phyloP scores from a whole-genome alignment of 2,329 filamentous ascomycete genomes.

The Zasmidium cellare region DNA sequence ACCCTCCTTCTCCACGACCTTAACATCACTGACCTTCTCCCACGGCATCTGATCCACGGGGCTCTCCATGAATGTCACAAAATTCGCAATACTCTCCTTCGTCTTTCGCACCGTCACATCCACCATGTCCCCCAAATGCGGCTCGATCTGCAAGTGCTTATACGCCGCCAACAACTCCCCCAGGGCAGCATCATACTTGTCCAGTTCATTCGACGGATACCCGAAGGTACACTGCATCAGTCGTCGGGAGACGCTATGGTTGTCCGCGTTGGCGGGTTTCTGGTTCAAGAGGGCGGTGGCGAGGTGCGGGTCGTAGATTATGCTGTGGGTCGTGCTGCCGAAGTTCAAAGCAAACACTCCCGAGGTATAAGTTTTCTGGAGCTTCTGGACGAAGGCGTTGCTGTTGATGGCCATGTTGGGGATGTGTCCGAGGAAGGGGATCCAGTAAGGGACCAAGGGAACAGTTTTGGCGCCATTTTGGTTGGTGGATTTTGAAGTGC shows the following conservation, averaged over 20 bases:
- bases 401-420: constrained; percentile 50
- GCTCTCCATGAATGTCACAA: constrained; percentile 61
- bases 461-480: constrained; percentile 26
- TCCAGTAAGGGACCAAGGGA: constrained; percentile 56
- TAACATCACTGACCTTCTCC: constrained; percentile 56
- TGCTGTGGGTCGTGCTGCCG: constrained; percentile 50
- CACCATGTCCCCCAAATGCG: constrained; percentile 46
- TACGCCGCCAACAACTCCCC: constrained; percentile 36
- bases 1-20: constrained; percentile 40
- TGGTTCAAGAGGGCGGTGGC: constrained; percentile 42
- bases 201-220: constrained; percentile 37
- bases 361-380: constrained; percentile 40
- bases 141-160: constrained; percentile 49
- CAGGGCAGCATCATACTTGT: constrained; percentile 37
- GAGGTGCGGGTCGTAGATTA: constrained; percentile 52
- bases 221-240: constrained; percentile 43
- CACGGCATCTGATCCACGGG: constrained; percentile 62
- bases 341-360: constrained; percentile 52
- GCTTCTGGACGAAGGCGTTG: constrained; percentile 44
- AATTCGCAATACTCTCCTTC: constrained; percentile 51
- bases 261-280: constrained; percentile 33
- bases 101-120: constrained; percentile 40
- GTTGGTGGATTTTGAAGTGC: constrained; percentile 10
- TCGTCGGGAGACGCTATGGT: constrained; percentile 26
- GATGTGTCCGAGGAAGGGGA: constrained; percentile 59